Conservation (phyloP, 768 basidiomycete genomes). For the Auriscalpium orientale region DNA sequence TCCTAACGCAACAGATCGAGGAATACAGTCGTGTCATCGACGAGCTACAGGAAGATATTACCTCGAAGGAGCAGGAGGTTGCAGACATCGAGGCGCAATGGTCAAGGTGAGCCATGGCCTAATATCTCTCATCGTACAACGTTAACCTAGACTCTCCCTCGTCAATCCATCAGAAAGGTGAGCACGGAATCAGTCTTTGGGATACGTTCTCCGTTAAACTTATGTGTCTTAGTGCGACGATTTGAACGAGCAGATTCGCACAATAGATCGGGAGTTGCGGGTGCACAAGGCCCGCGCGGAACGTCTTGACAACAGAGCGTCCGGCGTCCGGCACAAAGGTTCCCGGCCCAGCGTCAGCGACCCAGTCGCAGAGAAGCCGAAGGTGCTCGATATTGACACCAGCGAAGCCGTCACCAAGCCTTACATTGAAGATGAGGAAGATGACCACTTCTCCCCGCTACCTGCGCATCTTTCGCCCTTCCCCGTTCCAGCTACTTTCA, state of each 20-base stretch:
- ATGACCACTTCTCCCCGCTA: slow-evolving; percentile 14
- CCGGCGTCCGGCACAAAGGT: neutral
- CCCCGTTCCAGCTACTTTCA: slow-evolving; percentile 6
- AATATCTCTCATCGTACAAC: neutral
- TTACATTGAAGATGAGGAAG: slow-evolving; percentile 11
- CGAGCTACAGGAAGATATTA: neutral
- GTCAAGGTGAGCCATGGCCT: neutral
- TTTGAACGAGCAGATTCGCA: slow-evolving; percentile 11
- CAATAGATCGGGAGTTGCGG: slow-evolving; percentile 7
- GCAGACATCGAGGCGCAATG: neutral
- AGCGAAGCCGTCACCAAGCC: slow-evolving; percentile 3
- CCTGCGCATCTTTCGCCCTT: slow-evolving; percentile 15
- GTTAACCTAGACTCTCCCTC: neutral
- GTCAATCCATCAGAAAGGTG: slow-evolving; percentile 8
- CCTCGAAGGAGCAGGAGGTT: neutral
- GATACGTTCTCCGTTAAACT: neutral
- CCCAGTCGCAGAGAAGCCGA: neutral
- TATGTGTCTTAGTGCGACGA: slow-evolving; percentile 11
- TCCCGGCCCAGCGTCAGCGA: neutral
- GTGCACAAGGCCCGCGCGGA: neutral
- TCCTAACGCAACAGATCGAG: slow-evolving; percentile 3
- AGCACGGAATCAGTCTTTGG: neutral
- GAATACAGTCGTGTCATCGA: slow-evolving; percentile 1
- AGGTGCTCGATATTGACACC: neutral
- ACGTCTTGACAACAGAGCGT: neutral